Base-by-base conservation (phyloP, 805 yeast genomes). In the Candida tallmaniae region DNA sequence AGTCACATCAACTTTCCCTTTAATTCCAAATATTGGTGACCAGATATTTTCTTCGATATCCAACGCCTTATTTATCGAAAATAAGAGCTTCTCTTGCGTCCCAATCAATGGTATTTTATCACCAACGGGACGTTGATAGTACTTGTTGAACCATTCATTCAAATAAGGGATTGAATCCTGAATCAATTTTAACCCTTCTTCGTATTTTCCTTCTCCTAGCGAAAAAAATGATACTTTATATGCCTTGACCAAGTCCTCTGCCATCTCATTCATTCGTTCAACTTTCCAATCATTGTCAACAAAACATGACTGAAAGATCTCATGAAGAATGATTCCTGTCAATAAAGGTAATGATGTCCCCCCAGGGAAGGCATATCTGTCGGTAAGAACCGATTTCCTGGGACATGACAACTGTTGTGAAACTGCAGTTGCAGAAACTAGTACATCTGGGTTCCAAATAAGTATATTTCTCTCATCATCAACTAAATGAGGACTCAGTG, bases 21-120 rank as follows among this genome's bases (percentile, higher is more conserved):
- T 76, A 6, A 93, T 58, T 0, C 99, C 99, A 61, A 74, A 88
- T 51, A 76, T 72, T 0, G 97, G 95, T 0, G 97, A 86, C 87
- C 95, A 80, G 10, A 93, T 80, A 47, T 80, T 83, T 49, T 93
- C 97, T 56, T 93, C 99, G 7, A 86, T 76, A 50, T 85, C 96
- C 22, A 86, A 62, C 6, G 88, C 73, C 38, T 80, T 78, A 11
- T 75, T 65, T 0, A 83, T 77, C 0, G 80, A 65, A 27, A 79
- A 64, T 8, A 60, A 59, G 1, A 73, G n/a, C 12, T 35, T 11
- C 4, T 30, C 31, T 11, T n/a, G 18, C 3, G 31, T 23, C 5
- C 26, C 28, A 7, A 29, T 15, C 3, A 35, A 10, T 6, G 34
- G 31, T 16, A 35, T 35, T 6, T 13, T 18, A 15, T 6, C 13